Conservation (phyloP, 495 filamentous ascomycete genomes). For the Cercophora sp. region DNA sequence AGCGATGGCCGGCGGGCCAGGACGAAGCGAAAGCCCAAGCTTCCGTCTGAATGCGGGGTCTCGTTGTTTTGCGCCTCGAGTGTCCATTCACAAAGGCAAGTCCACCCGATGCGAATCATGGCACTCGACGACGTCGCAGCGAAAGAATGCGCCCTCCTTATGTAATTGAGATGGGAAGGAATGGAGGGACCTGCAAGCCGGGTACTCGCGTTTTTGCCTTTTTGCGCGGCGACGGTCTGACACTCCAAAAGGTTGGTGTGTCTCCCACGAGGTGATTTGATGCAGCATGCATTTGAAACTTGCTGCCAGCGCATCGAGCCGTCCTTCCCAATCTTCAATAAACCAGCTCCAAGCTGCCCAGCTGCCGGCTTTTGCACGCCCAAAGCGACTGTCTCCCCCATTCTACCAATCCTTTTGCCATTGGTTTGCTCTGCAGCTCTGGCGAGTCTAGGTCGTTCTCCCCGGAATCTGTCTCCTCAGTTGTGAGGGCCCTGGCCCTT, state of each 20-base stretch:
- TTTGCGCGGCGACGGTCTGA: conserved; percentile 15
- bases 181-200: background rate
- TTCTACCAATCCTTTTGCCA: background rate
- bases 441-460: conserved; percentile 5
- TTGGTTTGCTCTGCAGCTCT: background rate
- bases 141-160: background rate
- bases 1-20: background rate
- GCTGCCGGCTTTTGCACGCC: background rate
- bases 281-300: conserved; percentile 29
- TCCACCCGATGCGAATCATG: background rate
- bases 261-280: conserved; percentile 23
- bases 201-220: background rate
- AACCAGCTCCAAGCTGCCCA: conserved; percentile 5
- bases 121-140: background rate
- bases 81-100: background rate
- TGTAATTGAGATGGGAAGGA: conserved; percentile 1
- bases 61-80: background rate
- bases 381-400: background rate
- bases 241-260: conserved; percentile 3
- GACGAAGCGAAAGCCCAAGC: background rate
- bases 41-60: background rate
- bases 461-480: conserved; percentile 7
- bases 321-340: conserved; percentile 19
- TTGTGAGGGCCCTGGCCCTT: no score
- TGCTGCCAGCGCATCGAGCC: conserved; percentile 32